Conservation (phyloP, 352 stramenopile genomes). For the Globisporangium orthogonon region DNA sequence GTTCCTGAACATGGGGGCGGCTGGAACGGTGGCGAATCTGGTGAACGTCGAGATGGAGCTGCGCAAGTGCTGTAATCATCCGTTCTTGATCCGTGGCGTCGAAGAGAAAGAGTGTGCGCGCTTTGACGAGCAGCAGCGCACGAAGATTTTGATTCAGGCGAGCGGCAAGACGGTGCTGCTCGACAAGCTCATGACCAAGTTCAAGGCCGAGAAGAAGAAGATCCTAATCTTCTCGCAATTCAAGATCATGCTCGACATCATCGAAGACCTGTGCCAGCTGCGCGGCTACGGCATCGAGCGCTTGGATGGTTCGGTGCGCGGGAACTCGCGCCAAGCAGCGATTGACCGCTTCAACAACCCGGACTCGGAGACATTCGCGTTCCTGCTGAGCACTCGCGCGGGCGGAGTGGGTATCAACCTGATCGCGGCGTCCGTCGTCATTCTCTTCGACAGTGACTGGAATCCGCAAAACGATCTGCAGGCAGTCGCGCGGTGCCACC, state of each 20-base stretch:
- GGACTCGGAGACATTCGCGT: slow-evolving; percentile 94
- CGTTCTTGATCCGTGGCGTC: slow-evolving; percentile 97
- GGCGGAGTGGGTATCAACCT: slow-evolving; percentile 98
- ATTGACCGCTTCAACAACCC: slow-evolving; percentile 98
- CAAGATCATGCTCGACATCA: slow-evolving; percentile 98
- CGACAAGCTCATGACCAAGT: slow-evolving; percentile 98
- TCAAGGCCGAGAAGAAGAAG: slow-evolving; percentile 96
- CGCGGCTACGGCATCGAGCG: slow-evolving; percentile 89
- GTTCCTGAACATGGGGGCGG: slow-evolving; percentile 84
- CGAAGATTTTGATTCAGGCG: slow-evolving; percentile 75
- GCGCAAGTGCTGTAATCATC: slow-evolving; percentile 99
- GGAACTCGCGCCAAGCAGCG: slow-evolving; percentile 96
- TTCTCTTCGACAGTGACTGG: slow-evolving; percentile 95
- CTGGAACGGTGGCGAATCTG: slow-evolving; percentile 92
- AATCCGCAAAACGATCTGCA: slow-evolving; percentile 99
- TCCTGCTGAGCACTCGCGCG: slow-evolving; percentile 94
- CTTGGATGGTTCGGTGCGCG: slow-evolving; percentile 95
- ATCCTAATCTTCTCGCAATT: slow-evolving; percentile 99
- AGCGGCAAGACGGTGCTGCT: slow-evolving; percentile 98
- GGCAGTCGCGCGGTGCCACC: slow-evolving; percentile 96
- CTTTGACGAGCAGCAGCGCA: slow-evolving; percentile 60
- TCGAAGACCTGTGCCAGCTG: slow-evolving; percentile 86
- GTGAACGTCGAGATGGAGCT: slow-evolving; percentile 99
- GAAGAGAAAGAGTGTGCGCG: slow-evolving; percentile 95
- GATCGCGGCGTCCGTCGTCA: slow-evolving; percentile 83